Base-by-base conservation (phyloP, 345 rosid genomes). In the Theobroma cacao region DNA sequence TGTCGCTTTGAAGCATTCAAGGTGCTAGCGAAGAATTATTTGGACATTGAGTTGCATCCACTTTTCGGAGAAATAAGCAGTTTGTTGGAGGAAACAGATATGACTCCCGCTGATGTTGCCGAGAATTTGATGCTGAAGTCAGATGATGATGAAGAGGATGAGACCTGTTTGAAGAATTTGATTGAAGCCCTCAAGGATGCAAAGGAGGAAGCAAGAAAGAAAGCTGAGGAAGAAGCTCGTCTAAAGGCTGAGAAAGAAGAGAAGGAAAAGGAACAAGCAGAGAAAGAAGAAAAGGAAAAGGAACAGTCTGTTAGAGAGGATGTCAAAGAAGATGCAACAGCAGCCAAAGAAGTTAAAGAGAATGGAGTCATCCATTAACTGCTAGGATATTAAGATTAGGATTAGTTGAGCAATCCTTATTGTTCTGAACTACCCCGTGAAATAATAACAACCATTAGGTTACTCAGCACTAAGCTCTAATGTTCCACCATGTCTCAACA, bases 81-180 rank as follows among this genome's bases (percentile, higher is more conserved):
- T 13, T 60, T 71, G 72, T 63, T 82, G 75, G 77, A 55, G 9
- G 80, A 76, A 79, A 66, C 75, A 3, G 41, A 79, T 2, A 75
- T 82, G 77, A 75, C 77, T 12, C 80, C 82, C 8, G 83, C 83
- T 22, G 83, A 80, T 62, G 83, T 80, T 20, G 83, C 80, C 0
- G 83, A 80, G 76, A 77, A 76, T 50, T 60, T 80, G 83, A 80
- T 80, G 79, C 64, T 61, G 13, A 80, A 76, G 55, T 68, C 48
- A 3, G 52, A 75, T 45, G 76, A 65, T 14, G 64, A 10, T 1
- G 69, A 70, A n/a, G 47, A 45, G 8, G 63, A 55, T 18, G 58
- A 50, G 18, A 55, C 34, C 8, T 80, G 79, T 73, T 68, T 80
- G 80, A 65, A 75, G 73, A 76, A 47, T 48, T 64, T 80, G 24